Evolutionary conservation across 2,329 filamentous ascomycete species (phyloP).

Genomic region (Trichoderma koningiopsis): DNA sequence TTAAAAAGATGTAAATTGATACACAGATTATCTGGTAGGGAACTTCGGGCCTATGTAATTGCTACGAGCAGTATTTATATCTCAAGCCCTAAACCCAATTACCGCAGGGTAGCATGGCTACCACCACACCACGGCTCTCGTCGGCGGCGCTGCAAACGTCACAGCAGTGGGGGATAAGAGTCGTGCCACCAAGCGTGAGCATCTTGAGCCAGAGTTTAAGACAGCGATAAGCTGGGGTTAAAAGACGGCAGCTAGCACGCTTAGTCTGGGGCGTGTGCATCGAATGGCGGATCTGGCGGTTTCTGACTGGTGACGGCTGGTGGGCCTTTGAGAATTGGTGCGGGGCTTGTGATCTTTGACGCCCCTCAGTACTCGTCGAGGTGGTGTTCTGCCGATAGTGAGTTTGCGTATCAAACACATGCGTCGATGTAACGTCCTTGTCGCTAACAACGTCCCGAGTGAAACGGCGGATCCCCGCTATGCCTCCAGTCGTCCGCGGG

Average conservation of each 20-base stretch:
- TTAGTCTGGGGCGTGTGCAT: constrained; percentile 1
- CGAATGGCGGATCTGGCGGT: neutral
- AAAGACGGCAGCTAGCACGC: constrained; percentile 11
- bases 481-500: neutral
- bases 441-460: neutral
- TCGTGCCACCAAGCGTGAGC: constrained; percentile 3
- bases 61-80: constrained; percentile 5
- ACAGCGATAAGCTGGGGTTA: constrained; percentile 11
- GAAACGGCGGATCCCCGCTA: constrained; percentile 3
- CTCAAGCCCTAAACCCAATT: neutral
- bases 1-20: neutral
- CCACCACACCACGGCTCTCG: constrained; percentile 6
- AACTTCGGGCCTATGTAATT: neutral
- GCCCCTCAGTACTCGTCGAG: neutral
- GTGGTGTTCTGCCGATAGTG: neutral
- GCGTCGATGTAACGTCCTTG: constrained; percentile 5
- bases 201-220: constrained; percentile 5
- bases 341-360: constrained; percentile 16
- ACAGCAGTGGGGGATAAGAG: neutral
- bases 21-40: neutral
- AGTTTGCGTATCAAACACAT: neutral
- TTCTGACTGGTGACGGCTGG: constrained; percentile 18
- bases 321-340: constrained; percentile 13
- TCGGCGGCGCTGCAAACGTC: neutral
- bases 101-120: neutral